Evolutionary conservation across 2,329 filamentous ascomycete genomes (phyloP).

Genomic region (Cladosporium velox): DNA sequence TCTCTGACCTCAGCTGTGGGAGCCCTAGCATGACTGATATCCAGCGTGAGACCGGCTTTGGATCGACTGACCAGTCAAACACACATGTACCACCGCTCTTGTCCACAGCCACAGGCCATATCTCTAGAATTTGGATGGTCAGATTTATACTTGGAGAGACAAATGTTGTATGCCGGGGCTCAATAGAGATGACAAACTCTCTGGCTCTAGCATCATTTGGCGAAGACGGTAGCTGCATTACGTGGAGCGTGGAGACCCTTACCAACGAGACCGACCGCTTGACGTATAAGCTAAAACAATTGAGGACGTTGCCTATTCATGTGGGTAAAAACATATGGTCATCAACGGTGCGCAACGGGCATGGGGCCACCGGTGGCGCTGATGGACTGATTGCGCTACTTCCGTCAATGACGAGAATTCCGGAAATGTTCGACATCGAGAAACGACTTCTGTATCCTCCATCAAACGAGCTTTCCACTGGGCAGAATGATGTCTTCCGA

Average conservation of each 20-base stretch:
- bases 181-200: slow-evolving; percentile 5
- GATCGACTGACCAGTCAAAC: slow-evolving; percentile 36
- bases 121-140: slow-evolving; percentile 86
- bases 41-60: slow-evolving; percentile 50
- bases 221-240: slow-evolving; percentile 76
- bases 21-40: slow-evolving; percentile 27
- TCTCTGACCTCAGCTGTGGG: slow-evolving; percentile 55
- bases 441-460: neutral
- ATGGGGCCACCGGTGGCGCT: slow-evolving; percentile 72
- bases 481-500: slow-evolving; percentile 35
- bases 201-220: slow-evolving; percentile 73
- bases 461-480: too few relatives aligned
- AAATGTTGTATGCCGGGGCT: neutral
- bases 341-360: neutral
- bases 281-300: neutral
- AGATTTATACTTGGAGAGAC: slow-evolving; percentile 53
- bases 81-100: slow-evolving; percentile 50
- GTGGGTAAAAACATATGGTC: slow-evolving; percentile 92
- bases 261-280: neutral
- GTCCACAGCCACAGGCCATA: slow-evolving; percentile 79
- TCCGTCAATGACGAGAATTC: slow-evolving; percentile 20
- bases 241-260: slow-evolving; percentile 52
- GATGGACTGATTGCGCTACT: slow-evolving; percentile 65
- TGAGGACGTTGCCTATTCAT: slow-evolving; percentile 62
- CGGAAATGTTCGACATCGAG: neutral